Evolutionary conservation across 371 early-diverging fungal genomes (phyloP).

Genomic region (Choanephora cucurbitarum): DNA sequence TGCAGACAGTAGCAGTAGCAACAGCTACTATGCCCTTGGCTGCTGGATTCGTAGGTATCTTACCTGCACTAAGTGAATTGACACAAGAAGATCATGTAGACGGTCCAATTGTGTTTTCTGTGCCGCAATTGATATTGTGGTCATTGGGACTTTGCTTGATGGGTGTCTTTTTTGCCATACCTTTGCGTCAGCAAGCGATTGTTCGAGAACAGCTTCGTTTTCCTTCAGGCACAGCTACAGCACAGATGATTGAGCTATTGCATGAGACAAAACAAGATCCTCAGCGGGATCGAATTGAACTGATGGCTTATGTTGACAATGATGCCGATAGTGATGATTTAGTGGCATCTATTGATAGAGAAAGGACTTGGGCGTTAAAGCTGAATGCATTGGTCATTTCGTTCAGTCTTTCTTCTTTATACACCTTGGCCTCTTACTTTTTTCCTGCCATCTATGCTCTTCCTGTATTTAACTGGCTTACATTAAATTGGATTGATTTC

Average conservation of each 20-base stretch:
- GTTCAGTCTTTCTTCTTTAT: constrained; percentile 59
- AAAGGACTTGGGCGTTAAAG: constrained; percentile 57
- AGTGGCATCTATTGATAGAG: constrained; percentile 17
- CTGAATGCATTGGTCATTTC: constrained; percentile 51
- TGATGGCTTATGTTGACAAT: background rate
- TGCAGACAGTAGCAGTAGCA: constrained; percentile 81
- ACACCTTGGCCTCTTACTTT: constrained; percentile 66
- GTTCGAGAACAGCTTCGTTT: constrained; percentile 77
- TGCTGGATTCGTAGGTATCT: constrained; percentile 73
- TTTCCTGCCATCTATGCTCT: constrained; percentile 59
- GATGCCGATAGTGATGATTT: background rate
- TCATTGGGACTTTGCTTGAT: constrained; percentile 77
- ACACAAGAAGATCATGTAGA: constrained; percentile 48
- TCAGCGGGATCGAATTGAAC: background rate
- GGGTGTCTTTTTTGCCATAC: constrained; percentile 88
- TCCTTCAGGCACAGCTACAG: constrained; percentile 85
- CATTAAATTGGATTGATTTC: constrained; percentile 40
- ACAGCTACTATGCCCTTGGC: constrained; percentile 85
- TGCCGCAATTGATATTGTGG: constrained; percentile 67
- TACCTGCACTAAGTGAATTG: constrained; percentile 69
- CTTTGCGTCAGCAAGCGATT: constrained; percentile 75
- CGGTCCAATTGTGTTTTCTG: constrained; percentile 42
- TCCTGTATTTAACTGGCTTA: constrained; percentile 67
- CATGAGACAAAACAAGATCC: constrained; percentile 37
- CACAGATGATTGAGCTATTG: constrained; percentile 78